Percentiles rank a stretch among this genome's conserved stretches.
Conservation (phyloP, 768 basidiomycete species). For the Naganishia antarctica region DNA sequence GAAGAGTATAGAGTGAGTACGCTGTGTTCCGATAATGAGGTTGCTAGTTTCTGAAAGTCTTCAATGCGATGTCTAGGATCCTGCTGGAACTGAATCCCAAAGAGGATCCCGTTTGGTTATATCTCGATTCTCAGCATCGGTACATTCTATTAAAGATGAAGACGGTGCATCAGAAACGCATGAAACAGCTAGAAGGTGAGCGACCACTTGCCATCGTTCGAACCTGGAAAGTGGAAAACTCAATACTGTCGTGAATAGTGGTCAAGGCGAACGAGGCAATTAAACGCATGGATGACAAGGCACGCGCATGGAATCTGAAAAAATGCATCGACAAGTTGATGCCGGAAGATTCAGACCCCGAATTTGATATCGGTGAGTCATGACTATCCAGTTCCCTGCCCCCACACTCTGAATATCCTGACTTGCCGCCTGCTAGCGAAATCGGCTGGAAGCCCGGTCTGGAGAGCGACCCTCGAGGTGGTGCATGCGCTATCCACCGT, state of each 20-base stretch:
- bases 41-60: neutral
- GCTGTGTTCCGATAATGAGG: neutral
- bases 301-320: constrained; percentile 29
- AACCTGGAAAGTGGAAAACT: neutral
- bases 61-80: constrained; percentile 56
- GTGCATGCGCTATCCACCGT: constrained; percentile 83
- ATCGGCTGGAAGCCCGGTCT: constrained; percentile 67
- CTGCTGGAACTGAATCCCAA: constrained; percentile 75
- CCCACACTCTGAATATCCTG: neutral
- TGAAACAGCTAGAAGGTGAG: constrained; percentile 57
- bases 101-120: constrained; percentile 92
- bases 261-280: neutral
- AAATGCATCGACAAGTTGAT: constrained; percentile 26
- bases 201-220: neutral
- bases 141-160: constrained; percentile 76
- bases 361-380: constrained; percentile 8
- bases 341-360: constrained; percentile 6
- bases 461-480: constrained; percentile 72
- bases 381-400: neutral
- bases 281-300: constrained; percentile 16
- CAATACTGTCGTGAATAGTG: neutral
- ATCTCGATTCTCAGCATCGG: constrained; percentile 87
- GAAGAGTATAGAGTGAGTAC: constrained; percentile 83
- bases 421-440: constrained; percentile 55
- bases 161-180: constrained; percentile 57